Percentiles rank a stretch among this genome's conserved stretches.
Evolutionary conservation across 1,139 yeast species (phyloP).

Genomic region (Zygosaccharomyces sapae): DNA sequence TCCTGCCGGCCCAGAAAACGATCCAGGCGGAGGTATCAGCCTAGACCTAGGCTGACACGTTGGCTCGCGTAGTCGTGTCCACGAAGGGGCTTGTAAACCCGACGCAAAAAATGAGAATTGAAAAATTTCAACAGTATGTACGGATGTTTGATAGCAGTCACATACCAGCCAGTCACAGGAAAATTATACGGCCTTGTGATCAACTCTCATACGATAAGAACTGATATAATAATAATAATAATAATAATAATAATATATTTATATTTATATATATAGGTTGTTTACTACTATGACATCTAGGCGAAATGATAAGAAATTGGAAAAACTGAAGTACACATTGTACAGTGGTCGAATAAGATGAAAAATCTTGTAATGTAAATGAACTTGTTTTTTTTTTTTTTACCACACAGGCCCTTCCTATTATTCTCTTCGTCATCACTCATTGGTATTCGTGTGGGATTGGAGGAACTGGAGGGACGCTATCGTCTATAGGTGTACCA

Average conservation of each 20-base stretch:
- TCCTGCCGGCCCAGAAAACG: not conserved
- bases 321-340: too few relatives aligned
- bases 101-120: not conserved
- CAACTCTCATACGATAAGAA: too few relatives aligned
- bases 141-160: conserved; percentile 2
- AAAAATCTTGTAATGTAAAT: too few relatives aligned
- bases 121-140: not conserved
- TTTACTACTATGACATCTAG: too few relatives aligned
- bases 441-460: conserved; percentile 16
- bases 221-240: not conserved
- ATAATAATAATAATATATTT: not conserved
- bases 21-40: not conserved
- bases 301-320: too few relatives aligned
- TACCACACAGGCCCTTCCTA: too few relatives aligned
- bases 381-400: too few relatives aligned
- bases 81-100: not conserved
- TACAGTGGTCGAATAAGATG: too few relatives aligned
- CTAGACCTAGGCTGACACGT: not conserved
- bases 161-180: too few relatives aligned
- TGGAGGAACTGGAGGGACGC: conserved; percentile 23
- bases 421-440: not conserved
- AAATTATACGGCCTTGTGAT: too few relatives aligned
- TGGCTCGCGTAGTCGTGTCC: not conserved
- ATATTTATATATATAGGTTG: too few relatives aligned
- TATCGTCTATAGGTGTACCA: conserved; percentile 14